Conservation (phyloP, 805 yeast species). For the Metschnikowia baotianmanensis region DNA sequence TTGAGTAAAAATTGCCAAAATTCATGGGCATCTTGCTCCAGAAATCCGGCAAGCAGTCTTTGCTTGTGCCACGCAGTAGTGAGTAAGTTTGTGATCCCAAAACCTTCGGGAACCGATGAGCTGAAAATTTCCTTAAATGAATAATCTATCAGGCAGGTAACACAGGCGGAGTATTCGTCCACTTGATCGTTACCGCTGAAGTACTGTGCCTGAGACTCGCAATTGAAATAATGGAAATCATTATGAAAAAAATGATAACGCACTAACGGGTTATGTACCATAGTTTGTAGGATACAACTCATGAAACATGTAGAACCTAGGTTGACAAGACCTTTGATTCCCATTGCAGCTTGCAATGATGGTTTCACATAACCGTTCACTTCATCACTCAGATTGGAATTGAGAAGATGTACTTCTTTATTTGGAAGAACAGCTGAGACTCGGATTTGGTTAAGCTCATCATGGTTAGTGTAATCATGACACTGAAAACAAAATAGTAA, state of each 20-base stretch:
- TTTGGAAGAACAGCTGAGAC: slow-evolving; percentile 13
- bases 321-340: slow-evolving; percentile 83
- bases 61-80: slow-evolving; percentile 88
- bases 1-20: slow-evolving; percentile 90
- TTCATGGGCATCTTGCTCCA: slow-evolving; percentile 98
- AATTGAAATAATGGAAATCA: slow-evolving; percentile 62
- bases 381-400: slow-evolving; percentile 1
- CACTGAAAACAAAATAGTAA: slow-evolving; percentile 79
- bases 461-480: slow-evolving; percentile 65
- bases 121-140: slow-evolving; percentile 76
- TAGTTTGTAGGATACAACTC: slow-evolving; percentile 86
- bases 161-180: slow-evolving; percentile 49
- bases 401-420: not conserved
- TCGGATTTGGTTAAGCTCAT: slow-evolving; percentile 53
- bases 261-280: slow-evolving; percentile 87
- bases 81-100: slow-evolving; percentile 77
- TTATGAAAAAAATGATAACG: slow-evolving; percentile 68
- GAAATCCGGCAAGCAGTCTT: slow-evolving; percentile 85
- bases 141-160: slow-evolving; percentile 82
- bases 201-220: slow-evolving; percentile 36
- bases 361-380: slow-evolving; percentile 34
- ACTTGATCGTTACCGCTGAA: slow-evolving; percentile 17
- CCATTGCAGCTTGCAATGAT: slow-evolving; percentile 58
- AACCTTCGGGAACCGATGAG: slow-evolving; percentile 57
- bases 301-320: slow-evolving; percentile 98